Conservation (phyloP, 163 green algal species). For the Picocystis sp. region DNA sequence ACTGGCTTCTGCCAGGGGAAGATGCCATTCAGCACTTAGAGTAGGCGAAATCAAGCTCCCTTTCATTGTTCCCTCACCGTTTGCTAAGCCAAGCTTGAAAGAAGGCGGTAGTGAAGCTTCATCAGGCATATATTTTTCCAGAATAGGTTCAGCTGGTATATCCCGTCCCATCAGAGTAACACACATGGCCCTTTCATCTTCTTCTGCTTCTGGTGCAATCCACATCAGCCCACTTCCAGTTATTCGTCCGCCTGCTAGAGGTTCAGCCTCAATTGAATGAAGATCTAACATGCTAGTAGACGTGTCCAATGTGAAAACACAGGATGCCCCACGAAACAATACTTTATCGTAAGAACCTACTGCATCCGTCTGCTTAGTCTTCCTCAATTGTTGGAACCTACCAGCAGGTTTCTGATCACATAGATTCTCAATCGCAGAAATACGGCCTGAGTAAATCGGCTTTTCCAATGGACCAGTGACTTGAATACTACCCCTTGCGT, state of each 20-base stretch:
- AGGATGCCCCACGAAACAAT: slow-evolving; percentile 24
- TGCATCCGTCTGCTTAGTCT: not conserved
- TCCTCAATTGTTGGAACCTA: no score
- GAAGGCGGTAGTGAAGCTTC: slow-evolving; percentile 21
- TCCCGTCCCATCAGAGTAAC: slow-evolving; percentile 30
- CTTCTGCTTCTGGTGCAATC: slow-evolving; percentile 42
- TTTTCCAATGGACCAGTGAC: slow-evolving; percentile 71
- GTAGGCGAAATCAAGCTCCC: slow-evolving; percentile 48
- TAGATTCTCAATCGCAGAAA: no score
- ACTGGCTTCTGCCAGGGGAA: slow-evolving; percentile 15
- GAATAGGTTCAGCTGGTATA: slow-evolving; percentile 35
- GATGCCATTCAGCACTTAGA: slow-evolving; percentile 21
- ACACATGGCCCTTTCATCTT: slow-evolving; percentile 38
- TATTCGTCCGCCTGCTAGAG: slow-evolving; percentile 42
- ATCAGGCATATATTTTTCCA: slow-evolving; percentile 36
- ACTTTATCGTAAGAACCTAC: slow-evolving; percentile 61
- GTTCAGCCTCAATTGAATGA: slow-evolving; percentile 45
- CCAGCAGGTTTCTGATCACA: no score
- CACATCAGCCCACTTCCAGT: slow-evolving; percentile 44
- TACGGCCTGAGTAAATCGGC: slow-evolving; percentile 52
- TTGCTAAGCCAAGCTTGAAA: slow-evolving; percentile 28
- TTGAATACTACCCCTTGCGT: slow-evolving; percentile 63
- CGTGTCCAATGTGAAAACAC: slow-evolving; percentile 71
- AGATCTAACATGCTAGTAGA: slow-evolving; percentile 53
- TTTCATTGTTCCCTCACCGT: slow-evolving; percentile 32